Evolutionary conservation across 352 stramenopile species (phyloP).

Genomic region (Phytophthora megakarya): DNA sequence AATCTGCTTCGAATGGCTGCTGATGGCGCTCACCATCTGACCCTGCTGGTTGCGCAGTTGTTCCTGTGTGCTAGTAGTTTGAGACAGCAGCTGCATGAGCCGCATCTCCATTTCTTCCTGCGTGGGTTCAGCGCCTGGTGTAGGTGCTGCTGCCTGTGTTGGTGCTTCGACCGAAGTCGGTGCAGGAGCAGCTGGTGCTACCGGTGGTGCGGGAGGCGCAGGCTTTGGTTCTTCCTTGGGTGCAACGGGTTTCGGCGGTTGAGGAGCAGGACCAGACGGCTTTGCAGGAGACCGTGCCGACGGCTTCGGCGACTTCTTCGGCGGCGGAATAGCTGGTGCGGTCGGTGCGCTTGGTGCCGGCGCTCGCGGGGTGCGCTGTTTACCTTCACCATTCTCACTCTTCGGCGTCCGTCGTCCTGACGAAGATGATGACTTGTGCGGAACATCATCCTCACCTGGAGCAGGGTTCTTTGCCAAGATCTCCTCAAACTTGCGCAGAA

Average conservation of each 20-base stretch:
- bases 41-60: slow-evolving; percentile 85
- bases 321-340: slow-evolving; percentile 39
- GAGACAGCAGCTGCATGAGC: slow-evolving; percentile 80
- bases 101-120: slow-evolving; percentile 80
- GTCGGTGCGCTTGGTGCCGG: slow-evolving; percentile 36
- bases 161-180: slow-evolving; percentile 1
- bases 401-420: slow-evolving; percentile 48
- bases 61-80: slow-evolving; percentile 86
- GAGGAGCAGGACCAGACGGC: slow-evolving; percentile 22
- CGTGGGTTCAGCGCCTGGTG: slow-evolving; percentile 23
- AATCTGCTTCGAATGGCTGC: slow-evolving; percentile 83
- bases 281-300: slow-evolving; percentile 21
- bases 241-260: slow-evolving; percentile 22
- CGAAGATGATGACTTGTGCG: slow-evolving; percentile 58
- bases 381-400: slow-evolving; percentile 29
- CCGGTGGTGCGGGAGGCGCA: slow-evolving; percentile 17
- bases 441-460: slow-evolving; percentile 48
- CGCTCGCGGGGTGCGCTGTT: slow-evolving; percentile 30
- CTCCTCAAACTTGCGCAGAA: slow-evolving; percentile 82
- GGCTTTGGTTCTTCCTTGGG: slow-evolving; percentile 20
- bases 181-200: slow-evolving; percentile 10
- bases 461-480: slow-evolving; percentile 66
- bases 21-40: slow-evolving; percentile 84
- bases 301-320: slow-evolving; percentile 40
- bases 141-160: slow-evolving; percentile 8